phyloP scores from a whole-genome alignment of 129 eudicot genomes.

The Chrysanthemum makinoi region DNA sequence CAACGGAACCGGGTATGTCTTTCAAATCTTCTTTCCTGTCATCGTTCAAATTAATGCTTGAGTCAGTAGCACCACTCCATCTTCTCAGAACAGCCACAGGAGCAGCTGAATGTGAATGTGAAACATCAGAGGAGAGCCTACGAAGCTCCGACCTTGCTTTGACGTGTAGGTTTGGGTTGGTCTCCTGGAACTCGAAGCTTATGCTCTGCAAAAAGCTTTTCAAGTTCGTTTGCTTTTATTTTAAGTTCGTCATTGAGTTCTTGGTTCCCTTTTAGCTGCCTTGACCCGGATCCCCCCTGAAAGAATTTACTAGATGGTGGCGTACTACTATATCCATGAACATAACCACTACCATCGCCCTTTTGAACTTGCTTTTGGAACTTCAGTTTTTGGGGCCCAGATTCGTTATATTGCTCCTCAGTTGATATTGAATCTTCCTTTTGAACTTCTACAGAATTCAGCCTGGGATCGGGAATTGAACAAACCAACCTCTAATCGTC shows the following conservation, averaged over 20 bases:
- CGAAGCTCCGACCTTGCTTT: constrained; percentile 26
- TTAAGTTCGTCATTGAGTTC: constrained; percentile 74
- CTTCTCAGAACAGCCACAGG: too few species aligned
- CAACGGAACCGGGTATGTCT: too few species aligned
- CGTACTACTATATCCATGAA: constrained; percentile 25
- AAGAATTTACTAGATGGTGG: constrained; percentile 40
- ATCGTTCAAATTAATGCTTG: too few species aligned
- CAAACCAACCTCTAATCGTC: constrained; percentile 27
- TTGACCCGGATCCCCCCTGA: constrained; percentile 39
- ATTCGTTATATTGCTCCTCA: constrained; percentile 35
- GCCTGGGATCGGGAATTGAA: constrained; percentile 27
- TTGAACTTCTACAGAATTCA: constrained; percentile 19
- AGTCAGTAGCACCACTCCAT: too few species aligned
- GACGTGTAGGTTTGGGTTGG: constrained; percentile 46
- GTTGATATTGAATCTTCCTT: constrained; percentile 25
- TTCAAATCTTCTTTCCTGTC: too few species aligned
- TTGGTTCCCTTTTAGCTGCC: constrained; percentile 76
- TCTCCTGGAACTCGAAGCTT: constrained; percentile 76
- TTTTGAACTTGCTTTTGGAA: constrained; percentile 37
- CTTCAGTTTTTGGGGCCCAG: constrained; percentile 42
- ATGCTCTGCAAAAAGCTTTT: constrained; percentile 93
- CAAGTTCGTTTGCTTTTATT: constrained; percentile 92
- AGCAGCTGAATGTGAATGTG: too few species aligned
- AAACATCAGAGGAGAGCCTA: too few species aligned
- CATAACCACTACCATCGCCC: constrained; percentile 27